Evolutionary conservation across 371 early-diverging fungal species (phyloP).

Genomic region (Mortierella sp.): DNA sequence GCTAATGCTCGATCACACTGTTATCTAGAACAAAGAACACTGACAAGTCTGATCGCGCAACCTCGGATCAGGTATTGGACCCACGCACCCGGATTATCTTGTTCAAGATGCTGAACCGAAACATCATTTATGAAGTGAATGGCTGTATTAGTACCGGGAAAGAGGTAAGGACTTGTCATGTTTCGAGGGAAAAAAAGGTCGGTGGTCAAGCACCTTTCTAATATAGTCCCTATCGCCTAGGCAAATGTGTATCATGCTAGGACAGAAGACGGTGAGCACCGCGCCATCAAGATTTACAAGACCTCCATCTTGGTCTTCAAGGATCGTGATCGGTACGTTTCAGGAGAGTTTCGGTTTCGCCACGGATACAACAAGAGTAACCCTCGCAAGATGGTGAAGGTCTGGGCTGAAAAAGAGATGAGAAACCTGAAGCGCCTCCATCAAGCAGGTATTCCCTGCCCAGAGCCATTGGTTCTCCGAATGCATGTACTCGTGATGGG

Average conservation of each 20-base stretch:
- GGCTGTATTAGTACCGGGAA: conserved; percentile 99
- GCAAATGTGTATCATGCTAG: conserved; percentile 98
- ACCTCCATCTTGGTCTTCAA: conserved; percentile 99
- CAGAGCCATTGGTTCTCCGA: conserved; percentile 92
- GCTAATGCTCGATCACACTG: background rate
- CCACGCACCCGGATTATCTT: conserved; percentile 97
- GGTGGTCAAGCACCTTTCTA: conserved; percentile 1
- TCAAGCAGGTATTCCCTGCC: conserved; percentile 94
- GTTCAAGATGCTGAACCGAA: conserved; percentile 93
- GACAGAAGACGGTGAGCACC: conserved; percentile 85
- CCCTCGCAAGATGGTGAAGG: conserved; percentile 99
- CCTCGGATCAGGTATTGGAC: conserved; percentile 98
- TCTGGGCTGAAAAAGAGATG: conserved; percentile 99
- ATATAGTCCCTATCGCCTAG: conserved; percentile 34
- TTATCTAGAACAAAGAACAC: conserved; percentile 44
- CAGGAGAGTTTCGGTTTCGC: conserved; percentile 97
- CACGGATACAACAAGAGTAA: conserved; percentile 96
- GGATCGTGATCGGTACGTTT: conserved; percentile 98
- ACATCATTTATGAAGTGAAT: conserved; percentile 92
- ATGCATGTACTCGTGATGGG: conserved; percentile 99
- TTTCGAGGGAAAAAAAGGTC: background rate
- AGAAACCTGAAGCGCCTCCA: conserved; percentile 96
- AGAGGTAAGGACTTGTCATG: conserved; percentile 73
- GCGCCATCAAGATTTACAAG: conserved; percentile 99
- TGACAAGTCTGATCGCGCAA: conserved; percentile 98